phyloP scores from a whole-genome alignment of 345 rosid genomes.

The Populus pruinosa region DNA sequence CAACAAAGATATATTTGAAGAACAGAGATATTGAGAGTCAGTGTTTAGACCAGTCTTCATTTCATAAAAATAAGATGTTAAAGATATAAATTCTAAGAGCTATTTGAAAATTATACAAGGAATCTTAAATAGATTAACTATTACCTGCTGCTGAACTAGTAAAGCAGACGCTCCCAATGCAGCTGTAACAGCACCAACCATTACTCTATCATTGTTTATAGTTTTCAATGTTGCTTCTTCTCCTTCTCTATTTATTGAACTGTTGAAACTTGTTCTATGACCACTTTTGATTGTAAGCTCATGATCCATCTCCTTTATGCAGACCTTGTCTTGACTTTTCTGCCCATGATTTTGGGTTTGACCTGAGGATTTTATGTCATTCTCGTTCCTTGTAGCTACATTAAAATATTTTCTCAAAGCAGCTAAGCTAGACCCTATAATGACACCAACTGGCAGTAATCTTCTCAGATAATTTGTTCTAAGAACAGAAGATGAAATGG shows the following conservation, averaged over 20 bases:
- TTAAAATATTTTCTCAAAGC: constrained; percentile 67
- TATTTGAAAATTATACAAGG: not conserved
- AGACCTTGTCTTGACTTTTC: constrained; percentile 12
- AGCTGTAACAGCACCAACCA: constrained; percentile 87
- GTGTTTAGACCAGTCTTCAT: not conserved
- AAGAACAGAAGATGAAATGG: constrained; percentile 69
- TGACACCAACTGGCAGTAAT: constrained; percentile 76
- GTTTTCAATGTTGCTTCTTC: constrained; percentile 30
- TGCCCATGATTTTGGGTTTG: constrained; percentile 20
- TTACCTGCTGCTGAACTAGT: constrained; percentile 63
- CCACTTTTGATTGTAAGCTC: constrained; percentile 18
- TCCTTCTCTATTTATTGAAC: constrained; percentile 22
- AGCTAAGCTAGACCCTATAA: constrained; percentile 87
- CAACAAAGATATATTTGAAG: not conserved
- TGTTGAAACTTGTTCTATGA: constrained; percentile 20
- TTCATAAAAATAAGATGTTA: not conserved
- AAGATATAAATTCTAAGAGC: not conserved
- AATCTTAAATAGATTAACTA: constrained; percentile 11
- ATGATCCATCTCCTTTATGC: constrained; percentile 13
- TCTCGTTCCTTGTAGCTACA: constrained; percentile 42
- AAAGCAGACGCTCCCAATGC: constrained; percentile 93
- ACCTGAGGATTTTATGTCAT: constrained; percentile 19
- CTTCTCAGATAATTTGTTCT: constrained; percentile 59
- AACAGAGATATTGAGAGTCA: constrained; percentile 2
- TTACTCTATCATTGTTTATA: constrained; percentile 40